A percentile compares a stretch with the other conserved stretches of the same genome.
phyloP scores from a whole-genome alignment of 805 yeast genomes.

The Lipomyces sp. region DNA sequence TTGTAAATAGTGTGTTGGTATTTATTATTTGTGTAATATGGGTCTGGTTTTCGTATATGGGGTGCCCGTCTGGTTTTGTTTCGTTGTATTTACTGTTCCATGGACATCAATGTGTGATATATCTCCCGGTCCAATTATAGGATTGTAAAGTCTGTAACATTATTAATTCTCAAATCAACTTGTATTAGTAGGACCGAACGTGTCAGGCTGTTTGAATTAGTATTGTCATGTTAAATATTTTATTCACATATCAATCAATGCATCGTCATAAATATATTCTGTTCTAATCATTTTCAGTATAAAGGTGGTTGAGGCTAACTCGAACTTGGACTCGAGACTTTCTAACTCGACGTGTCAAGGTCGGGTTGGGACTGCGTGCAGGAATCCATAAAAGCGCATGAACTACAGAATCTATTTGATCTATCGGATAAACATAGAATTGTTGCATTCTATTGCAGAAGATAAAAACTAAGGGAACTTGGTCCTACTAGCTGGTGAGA shows the following conservation, averaged over 20 bases:
- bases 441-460: no score
- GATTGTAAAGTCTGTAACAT: not conserved
- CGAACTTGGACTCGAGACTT: no score
- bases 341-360: no score
- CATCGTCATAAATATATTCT: no score
- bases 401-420: no score
- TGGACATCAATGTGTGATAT: not conserved
- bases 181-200: not conserved
- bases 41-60: not conserved
- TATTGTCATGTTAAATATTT: not conserved
- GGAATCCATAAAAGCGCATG: no score
- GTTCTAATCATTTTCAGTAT: no score
- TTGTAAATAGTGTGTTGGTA: constrained; percentile 28
- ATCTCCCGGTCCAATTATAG: not conserved
- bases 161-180: not conserved
- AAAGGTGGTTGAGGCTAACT: no score
- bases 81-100: not conserved
- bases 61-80: not conserved
- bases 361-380: no score
- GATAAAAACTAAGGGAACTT: no score
- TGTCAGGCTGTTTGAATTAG: not conserved
- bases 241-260: not conserved
- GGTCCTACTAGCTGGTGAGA: no score
- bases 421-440: no score
- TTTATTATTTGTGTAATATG: not conserved